A percentile compares a stretch with the other conserved stretches of the same genome.
phyloP scores from a whole-genome alignment of 805 yeast species.

The Wickerhamiella cacticola region DNA sequence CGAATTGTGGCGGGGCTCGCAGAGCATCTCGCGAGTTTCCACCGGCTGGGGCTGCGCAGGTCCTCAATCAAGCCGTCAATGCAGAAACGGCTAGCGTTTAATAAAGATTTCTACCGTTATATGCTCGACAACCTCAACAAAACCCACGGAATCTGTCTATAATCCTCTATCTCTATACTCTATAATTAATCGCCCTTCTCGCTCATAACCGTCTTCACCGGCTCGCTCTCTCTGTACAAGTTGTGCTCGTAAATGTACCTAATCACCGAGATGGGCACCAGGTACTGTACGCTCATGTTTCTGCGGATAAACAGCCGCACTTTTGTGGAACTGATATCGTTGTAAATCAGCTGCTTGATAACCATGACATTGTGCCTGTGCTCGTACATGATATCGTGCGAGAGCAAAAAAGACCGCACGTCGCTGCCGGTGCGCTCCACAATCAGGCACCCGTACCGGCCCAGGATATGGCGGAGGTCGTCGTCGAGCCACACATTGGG shows the following conservation, averaged over 20 bases:
- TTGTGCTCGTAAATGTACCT: constrained; percentile 89
- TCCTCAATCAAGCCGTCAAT: constrained; percentile 28
- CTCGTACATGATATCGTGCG: constrained; percentile 96
- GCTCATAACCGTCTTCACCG: constrained; percentile 70
- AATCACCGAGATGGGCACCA: constrained; percentile 87
- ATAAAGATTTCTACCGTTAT: constrained; percentile 20
- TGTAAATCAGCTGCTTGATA: constrained; percentile 89
- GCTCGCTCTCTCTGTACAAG: constrained; percentile 78
- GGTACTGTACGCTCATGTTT: constrained; percentile 92
- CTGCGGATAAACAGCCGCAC: constrained; percentile 84
- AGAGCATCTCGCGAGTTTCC: constrained; percentile 8
- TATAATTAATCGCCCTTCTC: constrained; percentile 23
- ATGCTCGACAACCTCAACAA: constrained; percentile 15
- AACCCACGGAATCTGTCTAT: constrained; percentile 3
- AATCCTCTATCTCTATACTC: not conserved
- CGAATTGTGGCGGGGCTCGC: constrained; percentile 15
- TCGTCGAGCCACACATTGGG: constrained; percentile 98
- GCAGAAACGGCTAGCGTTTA: constrained; percentile 36
- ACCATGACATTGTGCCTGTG: constrained; percentile 86
- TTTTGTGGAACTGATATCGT: constrained; percentile 91
- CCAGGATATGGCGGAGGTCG: constrained; percentile 88
- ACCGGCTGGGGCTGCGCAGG: constrained; percentile 19
- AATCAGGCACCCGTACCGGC: constrained; percentile 90
- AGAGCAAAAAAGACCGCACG: constrained; percentile 78
- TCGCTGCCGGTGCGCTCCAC: constrained; percentile 96